phyloP scores from a whole-genome alignment of 2,329 filamentous ascomycete genomes.

The Colletotrichum lentis region DNA sequence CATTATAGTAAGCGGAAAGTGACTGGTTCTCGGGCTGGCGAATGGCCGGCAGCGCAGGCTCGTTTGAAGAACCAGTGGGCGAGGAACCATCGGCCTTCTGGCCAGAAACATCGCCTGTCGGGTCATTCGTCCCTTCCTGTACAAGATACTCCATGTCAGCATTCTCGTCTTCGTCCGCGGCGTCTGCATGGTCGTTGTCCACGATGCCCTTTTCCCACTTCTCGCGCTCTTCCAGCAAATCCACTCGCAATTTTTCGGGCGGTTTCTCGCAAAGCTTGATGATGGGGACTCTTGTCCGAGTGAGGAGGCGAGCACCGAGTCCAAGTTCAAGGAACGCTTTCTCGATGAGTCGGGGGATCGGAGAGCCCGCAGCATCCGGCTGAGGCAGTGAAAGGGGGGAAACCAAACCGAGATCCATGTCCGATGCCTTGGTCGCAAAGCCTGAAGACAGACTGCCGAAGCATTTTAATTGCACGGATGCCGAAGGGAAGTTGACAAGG shows the following conservation, averaged over 20 bases:
- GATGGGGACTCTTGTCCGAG: constrained; percentile 83
- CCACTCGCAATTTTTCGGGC: constrained; percentile 64
- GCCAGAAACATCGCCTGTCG: constrained; percentile 12
- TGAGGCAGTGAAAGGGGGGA: constrained; percentile 66
- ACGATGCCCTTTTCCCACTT: constrained; percentile 73
- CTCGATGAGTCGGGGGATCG: constrained; percentile 78
- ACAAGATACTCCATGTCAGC: constrained; percentile 5
- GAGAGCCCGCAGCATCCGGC: constrained; percentile 63
- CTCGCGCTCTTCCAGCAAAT: constrained; percentile 69
- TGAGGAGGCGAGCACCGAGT: constrained; percentile 78
- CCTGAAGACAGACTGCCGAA: constrained; percentile 87
- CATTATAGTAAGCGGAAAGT: constrained; percentile 56
- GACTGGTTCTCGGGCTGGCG: constrained; percentile 54
- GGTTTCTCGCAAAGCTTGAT: constrained; percentile 85
- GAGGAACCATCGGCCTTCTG: background rate
- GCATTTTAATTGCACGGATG: constrained; percentile 73
- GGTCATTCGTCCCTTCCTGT: constrained; percentile 17
- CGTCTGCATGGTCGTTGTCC: constrained; percentile 49
- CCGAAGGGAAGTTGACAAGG: constrained; percentile 57
- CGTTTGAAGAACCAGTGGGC: background rate
- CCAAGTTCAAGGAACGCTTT: constrained; percentile 76
- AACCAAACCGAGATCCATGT: constrained; percentile 87
- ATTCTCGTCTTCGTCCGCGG: constrained; percentile 45
- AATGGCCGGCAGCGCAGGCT: constrained; percentile 42
- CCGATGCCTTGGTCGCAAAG: constrained; percentile 86